Percentiles rank a stretch among this genome's conserved stretches.
These are phyloP conservation scores for Lasiosphaeria ovina DNA, from an alignment of 495 filamentous ascomycete genomes.

Conservation along the genomic window DNA sequence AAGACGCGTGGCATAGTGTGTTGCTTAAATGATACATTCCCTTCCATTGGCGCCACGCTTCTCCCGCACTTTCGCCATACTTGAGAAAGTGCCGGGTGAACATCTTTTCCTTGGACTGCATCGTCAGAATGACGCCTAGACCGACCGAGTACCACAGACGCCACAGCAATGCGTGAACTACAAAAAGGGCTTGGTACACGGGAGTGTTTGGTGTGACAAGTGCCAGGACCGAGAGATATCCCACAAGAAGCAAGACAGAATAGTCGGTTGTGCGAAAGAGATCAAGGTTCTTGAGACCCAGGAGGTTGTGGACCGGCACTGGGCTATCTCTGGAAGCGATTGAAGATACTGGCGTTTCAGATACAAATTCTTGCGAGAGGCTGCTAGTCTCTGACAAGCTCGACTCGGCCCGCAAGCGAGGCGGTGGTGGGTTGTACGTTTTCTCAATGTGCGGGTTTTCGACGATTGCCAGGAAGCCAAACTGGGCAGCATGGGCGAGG, in stretches of 20 bases:
- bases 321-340: slow-evolving; percentile 40
- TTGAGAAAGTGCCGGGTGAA: slow-evolving; percentile 98
- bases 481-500: slow-evolving; percentile 89
- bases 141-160: slow-evolving; percentile 91
- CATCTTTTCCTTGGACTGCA: slow-evolving; percentile 82
- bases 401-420: slow-evolving; percentile 55
- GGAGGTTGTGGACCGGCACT: slow-evolving; percentile 69
- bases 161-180: slow-evolving; percentile 76
- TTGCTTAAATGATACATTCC: slow-evolving; percentile 91
- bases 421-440: slow-evolving; percentile 88
- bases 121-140: slow-evolving; percentile 77
- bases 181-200: slow-evolving; percentile 71
- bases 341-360: not conserved
- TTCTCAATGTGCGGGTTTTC: slow-evolving; percentile 99
- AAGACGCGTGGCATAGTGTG: slow-evolving; percentile 81
- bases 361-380: slow-evolving; percentile 20
- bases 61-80: slow-evolving; percentile 81
- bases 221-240: slow-evolving; percentile 71
- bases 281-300: slow-evolving; percentile 82
- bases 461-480: slow-evolving; percentile 82
- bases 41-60: slow-evolving; percentile 98
- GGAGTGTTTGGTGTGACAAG: slow-evolving; percentile 74
- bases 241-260: slow-evolving; percentile 68
- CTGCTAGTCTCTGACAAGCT: slow-evolving; percentile 39
- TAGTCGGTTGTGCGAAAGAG: slow-evolving; percentile 81